Conservation (phyloP, 2,329 filamentous ascomycete species). For the Pseudocercospora ulei region DNA sequence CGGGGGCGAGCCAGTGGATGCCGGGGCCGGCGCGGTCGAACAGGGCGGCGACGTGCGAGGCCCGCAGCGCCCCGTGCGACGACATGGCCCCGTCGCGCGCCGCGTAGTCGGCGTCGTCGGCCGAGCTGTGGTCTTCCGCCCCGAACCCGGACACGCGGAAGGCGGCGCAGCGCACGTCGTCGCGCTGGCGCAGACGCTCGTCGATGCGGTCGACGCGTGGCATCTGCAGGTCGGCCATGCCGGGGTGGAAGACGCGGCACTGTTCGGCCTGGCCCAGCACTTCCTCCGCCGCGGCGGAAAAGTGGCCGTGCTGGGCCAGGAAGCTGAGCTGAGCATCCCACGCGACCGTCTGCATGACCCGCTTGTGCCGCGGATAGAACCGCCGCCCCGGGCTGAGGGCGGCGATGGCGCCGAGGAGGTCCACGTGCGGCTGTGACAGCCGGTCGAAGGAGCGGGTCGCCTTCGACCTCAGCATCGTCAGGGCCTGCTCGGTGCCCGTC, state of each 20-base stretch:
- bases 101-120: constrained; percentile 26
- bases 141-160: constrained; percentile 30
- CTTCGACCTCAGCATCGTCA: constrained; percentile 23
- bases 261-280: constrained; percentile 11
- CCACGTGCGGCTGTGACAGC: constrained; percentile 16
- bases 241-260: constrained; percentile 7
- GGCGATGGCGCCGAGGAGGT: constrained; percentile 29
- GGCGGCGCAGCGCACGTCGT: constrained; percentile 7
- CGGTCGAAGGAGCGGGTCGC: constrained; percentile 24
- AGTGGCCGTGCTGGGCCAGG: constrained; percentile 13
- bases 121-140: constrained; percentile 27
- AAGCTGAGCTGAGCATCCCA: constrained; percentile 38
- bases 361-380: constrained; percentile 39
- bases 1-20: constrained; percentile 9
- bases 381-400: constrained; percentile 32
- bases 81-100: constrained; percentile 14
- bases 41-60: too few species aligned
- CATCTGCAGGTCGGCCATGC: background rate
- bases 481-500: constrained; percentile 52
- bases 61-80: too few species aligned
- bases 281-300: constrained; percentile 7
- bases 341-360: constrained; percentile 38
- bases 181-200: constrained; percentile 9
- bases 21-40: background rate
- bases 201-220: constrained; percentile 6